phyloP scores from a whole-genome alignment of 257 asterid species.

The Paulownia fortunei region DNA sequence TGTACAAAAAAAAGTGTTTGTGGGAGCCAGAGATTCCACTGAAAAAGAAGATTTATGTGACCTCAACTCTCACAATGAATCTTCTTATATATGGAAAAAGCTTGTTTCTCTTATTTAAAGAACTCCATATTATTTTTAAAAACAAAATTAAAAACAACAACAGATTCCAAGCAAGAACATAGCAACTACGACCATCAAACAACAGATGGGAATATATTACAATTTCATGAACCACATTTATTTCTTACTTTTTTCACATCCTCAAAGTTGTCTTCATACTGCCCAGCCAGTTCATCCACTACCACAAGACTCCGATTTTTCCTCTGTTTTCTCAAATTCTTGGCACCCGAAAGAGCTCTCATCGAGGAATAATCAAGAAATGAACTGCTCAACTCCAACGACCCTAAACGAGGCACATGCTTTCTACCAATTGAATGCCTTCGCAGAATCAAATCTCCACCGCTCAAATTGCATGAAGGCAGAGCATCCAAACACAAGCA shows the following conservation, averaged over 20 bases:
- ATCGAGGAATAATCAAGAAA: constrained; percentile 50
- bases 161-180: background rate
- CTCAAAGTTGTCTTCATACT: constrained; percentile 68
- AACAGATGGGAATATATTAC: background rate
- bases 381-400: constrained; percentile 57
- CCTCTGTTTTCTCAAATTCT: constrained; percentile 42
- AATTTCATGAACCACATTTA: background rate
- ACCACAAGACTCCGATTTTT: constrained; percentile 48
- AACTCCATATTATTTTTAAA: background rate
- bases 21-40: background rate
- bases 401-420: constrained; percentile 41
- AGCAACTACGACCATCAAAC: background rate
- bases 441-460: constrained; percentile 45
- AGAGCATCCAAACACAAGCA: constrained; percentile 59
- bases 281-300: constrained; percentile 56
- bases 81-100: too few relatives aligned
- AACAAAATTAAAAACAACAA: background rate
- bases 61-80: background rate
- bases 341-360: constrained; percentile 43
- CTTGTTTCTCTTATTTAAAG: background rate
- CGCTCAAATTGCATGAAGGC: constrained; percentile 45
- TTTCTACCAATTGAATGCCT: constrained; percentile 41
- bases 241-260: constrained; percentile 66
- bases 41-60: background rate
- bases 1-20: background rate